Percentiles rank a stretch among this genome's conserved stretches.
phyloP scores from a whole-genome alignment of 2,329 filamentous ascomycete species.

The Ascocoryne sarcoides region DNA sequence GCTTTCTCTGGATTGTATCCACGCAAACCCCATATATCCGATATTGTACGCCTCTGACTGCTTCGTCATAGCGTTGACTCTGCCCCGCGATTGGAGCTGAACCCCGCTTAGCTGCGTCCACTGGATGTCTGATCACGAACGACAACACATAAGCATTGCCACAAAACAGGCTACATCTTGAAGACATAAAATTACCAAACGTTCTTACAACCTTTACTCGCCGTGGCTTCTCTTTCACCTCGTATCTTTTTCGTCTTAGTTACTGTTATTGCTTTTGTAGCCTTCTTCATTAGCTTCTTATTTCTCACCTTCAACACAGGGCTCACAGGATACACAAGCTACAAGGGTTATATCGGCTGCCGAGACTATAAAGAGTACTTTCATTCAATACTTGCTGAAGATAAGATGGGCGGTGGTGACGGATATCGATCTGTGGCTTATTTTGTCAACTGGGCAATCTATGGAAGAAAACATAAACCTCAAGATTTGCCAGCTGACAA shows the following conservation, averaged over 20 bases:
- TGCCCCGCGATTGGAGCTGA: constrained; percentile 16
- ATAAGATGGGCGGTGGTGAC: constrained; percentile 21
- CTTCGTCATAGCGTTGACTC: constrained; percentile 10
- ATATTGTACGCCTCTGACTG: too few species aligned
- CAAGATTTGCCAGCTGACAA: constrained; percentile 73
- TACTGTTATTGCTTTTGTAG: background rate
- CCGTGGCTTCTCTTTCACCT: background rate
- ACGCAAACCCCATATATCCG: too few species aligned
- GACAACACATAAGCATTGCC: background rate
- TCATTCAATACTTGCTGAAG: background rate
- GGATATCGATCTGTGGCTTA: constrained; percentile 51
- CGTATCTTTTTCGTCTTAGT: background rate
- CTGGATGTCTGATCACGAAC: background rate
- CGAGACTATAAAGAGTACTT: too few species aligned
- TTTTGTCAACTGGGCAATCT: constrained; percentile 56
- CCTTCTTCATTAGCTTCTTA: background rate
- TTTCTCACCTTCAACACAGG: background rate
- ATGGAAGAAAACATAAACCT: constrained; percentile 75
- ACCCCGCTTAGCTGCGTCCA: background rate
- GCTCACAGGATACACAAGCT: too few species aligned
- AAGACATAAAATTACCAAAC: background rate
- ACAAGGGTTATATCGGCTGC: too few species aligned
- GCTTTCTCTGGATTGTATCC: too few species aligned
- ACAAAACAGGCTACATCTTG: background rate
- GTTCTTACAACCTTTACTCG: background rate